Conservation (phyloP, 495 filamentous ascomycete species). For the Neurospora sp. region DNA sequence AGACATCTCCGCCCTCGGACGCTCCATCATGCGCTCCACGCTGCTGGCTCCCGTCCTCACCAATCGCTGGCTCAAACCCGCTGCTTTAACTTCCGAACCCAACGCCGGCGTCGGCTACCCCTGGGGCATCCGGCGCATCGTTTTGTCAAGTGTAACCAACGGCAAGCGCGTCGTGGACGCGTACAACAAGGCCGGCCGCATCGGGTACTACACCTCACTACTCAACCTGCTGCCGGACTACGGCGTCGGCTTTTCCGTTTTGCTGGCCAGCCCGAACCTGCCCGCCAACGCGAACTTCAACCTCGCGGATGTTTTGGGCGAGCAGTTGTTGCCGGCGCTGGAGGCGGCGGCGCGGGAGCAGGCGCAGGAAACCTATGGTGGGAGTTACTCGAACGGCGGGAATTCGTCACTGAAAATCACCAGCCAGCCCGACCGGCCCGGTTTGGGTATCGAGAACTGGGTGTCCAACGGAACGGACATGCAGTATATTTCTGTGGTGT, state of each 20-base stretch:
- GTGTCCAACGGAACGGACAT: constrained; percentile 43
- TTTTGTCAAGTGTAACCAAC: constrained; percentile 15
- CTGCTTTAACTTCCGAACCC: constrained; percentile 36
- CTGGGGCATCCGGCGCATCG: constrained; percentile 45
- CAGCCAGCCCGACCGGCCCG: constrained; percentile 30
- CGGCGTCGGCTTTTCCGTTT: constrained; percentile 32
- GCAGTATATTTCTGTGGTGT: constrained; percentile 20
- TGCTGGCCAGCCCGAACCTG: constrained; percentile 30
- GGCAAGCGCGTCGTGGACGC: constrained; percentile 42
- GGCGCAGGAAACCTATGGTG: constrained; percentile 31
- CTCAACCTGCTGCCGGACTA: constrained; percentile 43
- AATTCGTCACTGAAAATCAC: constrained; percentile 27
- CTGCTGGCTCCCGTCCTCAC: constrained; percentile 37
- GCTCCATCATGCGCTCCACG: constrained; percentile 42
- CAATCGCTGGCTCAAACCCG: constrained; percentile 49
- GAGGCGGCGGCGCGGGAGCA: constrained; percentile 35
- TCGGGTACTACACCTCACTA: constrained; percentile 35
- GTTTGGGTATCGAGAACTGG: constrained; percentile 38
- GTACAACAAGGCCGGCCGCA: constrained; percentile 42
- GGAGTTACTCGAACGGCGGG: constrained; percentile 22
- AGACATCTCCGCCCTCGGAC: constrained; percentile 45
- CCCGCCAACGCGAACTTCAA: constrained; percentile 42
- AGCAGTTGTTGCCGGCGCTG: constrained; percentile 30
- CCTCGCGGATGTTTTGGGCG: constrained; percentile 35
- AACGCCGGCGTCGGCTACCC: constrained; percentile 41